A percentile compares a stretch with the other conserved stretches of the same genome.
Conservation (phyloP, 306 rosid species). For the Casuarina cunninghamiana region DNA sequence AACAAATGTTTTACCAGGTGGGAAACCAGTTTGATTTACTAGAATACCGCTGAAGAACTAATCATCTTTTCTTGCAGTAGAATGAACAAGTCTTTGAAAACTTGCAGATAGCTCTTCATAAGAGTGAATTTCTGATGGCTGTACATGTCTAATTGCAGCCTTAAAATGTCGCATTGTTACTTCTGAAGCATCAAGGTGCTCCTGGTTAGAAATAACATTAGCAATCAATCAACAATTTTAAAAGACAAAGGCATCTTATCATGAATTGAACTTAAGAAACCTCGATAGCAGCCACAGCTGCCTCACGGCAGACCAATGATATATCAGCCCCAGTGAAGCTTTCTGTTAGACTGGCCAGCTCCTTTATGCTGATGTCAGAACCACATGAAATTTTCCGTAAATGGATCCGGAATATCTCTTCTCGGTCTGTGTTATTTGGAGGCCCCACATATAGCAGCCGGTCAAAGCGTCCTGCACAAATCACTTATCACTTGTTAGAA, state of each 20-base stretch:
- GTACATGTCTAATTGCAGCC: conserved; percentile 57
- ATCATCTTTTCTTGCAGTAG: conserved; percentile 40
- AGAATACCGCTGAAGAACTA: conserved; percentile 23
- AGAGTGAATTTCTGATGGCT: conserved; percentile 62
- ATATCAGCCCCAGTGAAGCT: conserved; percentile 92
- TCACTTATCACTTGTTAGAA: conserved; percentile 15
- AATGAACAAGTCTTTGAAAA: conserved; percentile 70
- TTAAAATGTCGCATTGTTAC: conserved; percentile 73
- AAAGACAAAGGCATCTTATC: conserved; percentile 7
- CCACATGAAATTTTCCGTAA: conserved; percentile 68
- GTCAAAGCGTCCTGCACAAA: conserved; percentile 80
- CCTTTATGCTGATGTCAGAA: conserved; percentile 59
- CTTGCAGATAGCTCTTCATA: conserved; percentile 61
- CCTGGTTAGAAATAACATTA: conserved; percentile 43
- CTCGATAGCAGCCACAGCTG: conserved; percentile 81
- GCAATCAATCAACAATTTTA: conserved; percentile 19
- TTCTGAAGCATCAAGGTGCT: conserved; percentile 60
- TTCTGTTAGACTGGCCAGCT: conserved; percentile 60
- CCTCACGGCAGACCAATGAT: conserved; percentile 76
- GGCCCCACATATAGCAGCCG: conserved; percentile 88
- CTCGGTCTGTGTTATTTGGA: conserved; percentile 75
- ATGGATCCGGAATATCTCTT: conserved; percentile 79
- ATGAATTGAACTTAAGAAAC: conserved; percentile 42
- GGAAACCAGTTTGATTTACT: conserved; percentile 30
- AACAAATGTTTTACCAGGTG: conserved; percentile 45